phyloP scores from a whole-genome alignment of 2,329 filamentous ascomycete genomes.

The Sarocladiaceae sp. region DNA sequence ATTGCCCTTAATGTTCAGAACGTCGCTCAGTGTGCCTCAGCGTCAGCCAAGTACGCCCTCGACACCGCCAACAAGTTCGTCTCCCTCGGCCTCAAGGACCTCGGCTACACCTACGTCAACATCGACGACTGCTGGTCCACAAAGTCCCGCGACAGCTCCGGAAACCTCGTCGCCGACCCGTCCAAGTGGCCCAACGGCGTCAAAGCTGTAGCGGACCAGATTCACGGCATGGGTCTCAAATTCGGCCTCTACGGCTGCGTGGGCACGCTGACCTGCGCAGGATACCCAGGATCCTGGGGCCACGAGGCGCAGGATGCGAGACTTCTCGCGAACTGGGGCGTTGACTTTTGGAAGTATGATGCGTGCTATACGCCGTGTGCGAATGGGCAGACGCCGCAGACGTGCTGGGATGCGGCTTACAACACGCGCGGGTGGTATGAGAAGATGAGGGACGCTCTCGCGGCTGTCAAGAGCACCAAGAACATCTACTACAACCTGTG shows the following conservation, averaged over 20 bases:
- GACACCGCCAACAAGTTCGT: constrained; percentile 14
- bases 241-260: constrained; percentile 56
- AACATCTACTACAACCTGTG: constrained; percentile 43
- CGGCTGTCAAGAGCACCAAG: constrained; percentile 22
- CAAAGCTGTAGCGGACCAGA: constrained; percentile 39
- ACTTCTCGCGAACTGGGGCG: constrained; percentile 12
- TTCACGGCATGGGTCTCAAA: constrained; percentile 52
- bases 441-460: constrained; percentile 41
- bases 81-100: constrained; percentile 38
- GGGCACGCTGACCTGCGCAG: constrained; percentile 25
- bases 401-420: constrained; percentile 9
- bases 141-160: constrained; percentile 29
- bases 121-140: constrained; percentile 56
- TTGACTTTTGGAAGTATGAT: constrained; percentile 16
- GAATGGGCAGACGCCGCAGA: constrained; percentile 12
- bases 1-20: constrained; percentile 9
- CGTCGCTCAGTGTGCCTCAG: constrained; percentile 14
- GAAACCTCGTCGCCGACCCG: constrained; percentile 38
- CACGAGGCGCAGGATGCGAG: constrained; percentile 12
- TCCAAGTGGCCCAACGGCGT: constrained; percentile 52
- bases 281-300: constrained; percentile 13
- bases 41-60: constrained; percentile 13
- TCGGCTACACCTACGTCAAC: constrained; percentile 50
- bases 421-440: constrained; percentile 13
- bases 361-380: constrained; percentile 12